phyloP scores from a whole-genome alignment of 2,329 filamentous ascomycete genomes.

The Sporothrix mexicana region DNA sequence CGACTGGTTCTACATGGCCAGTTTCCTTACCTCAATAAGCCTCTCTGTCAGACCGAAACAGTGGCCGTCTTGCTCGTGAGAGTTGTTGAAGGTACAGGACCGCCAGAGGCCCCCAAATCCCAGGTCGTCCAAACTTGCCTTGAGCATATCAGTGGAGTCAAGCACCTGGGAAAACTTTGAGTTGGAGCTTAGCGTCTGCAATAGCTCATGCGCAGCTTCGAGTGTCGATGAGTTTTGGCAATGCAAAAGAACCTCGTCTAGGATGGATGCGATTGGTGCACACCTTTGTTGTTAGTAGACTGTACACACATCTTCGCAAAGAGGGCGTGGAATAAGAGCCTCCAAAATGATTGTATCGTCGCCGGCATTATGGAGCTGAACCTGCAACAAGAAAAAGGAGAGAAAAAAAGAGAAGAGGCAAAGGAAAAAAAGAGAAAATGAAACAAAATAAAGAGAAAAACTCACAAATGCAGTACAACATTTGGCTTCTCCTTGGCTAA shows the following conservation, averaged over 20 bases:
- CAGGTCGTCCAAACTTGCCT: conserved; percentile 61
- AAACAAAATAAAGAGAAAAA: not conserved
- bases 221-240: conserved; percentile 66
- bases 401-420: no score
- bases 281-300: conserved; percentile 48
- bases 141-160: conserved; percentile 56
- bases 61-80: conserved; percentile 57
- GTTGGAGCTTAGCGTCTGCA: conserved; percentile 64
- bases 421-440: no score
- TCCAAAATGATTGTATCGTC: no score
- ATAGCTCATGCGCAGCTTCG: conserved; percentile 64
- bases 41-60: conserved; percentile 63
- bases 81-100: conserved; percentile 57
- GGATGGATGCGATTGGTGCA: conserved; percentile 60
- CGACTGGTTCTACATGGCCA: no score
- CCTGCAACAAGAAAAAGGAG: no score
- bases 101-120: conserved; percentile 70
- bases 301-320: not conserved
- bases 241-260: conserved; percentile 67
- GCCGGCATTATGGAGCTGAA: no score
- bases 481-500: conserved; percentile 60
- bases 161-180: conserved; percentile 56
- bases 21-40: conserved; percentile 60
- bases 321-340: no score
- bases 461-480: conserved; percentile 65